Evolutionary conservation across 331 rosid species (phyloP), one percentile per base, ranked within the genome.

Genomic region (Rosa hybrid): DNA sequence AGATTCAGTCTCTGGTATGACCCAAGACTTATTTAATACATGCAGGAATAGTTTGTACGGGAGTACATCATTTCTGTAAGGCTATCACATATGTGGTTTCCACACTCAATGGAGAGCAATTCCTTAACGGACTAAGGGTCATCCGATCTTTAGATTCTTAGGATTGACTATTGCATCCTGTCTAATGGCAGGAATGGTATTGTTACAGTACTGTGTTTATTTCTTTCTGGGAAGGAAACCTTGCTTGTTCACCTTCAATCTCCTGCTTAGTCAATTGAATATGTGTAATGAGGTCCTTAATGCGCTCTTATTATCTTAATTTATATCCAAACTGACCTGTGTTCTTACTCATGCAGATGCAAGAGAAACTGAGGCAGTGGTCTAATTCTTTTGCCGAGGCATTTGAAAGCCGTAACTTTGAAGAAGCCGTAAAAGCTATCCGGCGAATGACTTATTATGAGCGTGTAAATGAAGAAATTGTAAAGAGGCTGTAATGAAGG

Each of bases 391-490:
- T 96, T 70, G 79, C 85, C 39, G 77, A 86, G 76, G 91, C 98
- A 71, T 89, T 87, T 69, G 82, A 51, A 80, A 81, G 78, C 77
- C 89, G 42, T 64, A 82, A 88, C 57, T 93, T 86, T 62, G 87
- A 84, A 53, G 96, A 91, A n/a, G 99, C 99, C 10, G 71, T 83
- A 73, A 72, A 80, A 78, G 85, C 90, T 17, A 87, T 91, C 59
- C 89, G 81, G 79, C 81, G 94, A 78, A 96, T 93, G 98, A 93
- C 88, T 34, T 96, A 96, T 83, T 96, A 96, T 81, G 85, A 86
- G 76, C 96, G 94, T 30, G 98, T 86, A 42, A 93, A 75, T 57
- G 97, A 92, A 75, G 95, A 89, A 85, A 89, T 88, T 59, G 81
- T 84, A 46, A 95, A 89, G 89, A 95, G 78, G 88, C 92, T 87